These are phyloP conservation scores for Termitomyces sp. DNA, from an alignment of 768 basidiomycete genomes.

Conservation along the genomic window DNA sequence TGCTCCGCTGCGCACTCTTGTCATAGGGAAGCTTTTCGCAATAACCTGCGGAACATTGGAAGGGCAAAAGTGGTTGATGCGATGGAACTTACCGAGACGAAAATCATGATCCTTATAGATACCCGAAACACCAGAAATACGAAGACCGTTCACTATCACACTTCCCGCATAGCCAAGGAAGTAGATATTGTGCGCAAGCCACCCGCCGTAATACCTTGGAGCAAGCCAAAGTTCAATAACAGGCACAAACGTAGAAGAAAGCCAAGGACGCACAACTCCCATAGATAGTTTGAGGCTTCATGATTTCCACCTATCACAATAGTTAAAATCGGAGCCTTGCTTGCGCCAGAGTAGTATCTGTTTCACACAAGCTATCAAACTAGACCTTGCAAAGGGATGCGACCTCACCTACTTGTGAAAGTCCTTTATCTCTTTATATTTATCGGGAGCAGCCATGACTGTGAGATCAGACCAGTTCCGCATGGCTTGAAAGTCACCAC, in stretches of 20 bases:
- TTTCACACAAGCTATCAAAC: not conserved
- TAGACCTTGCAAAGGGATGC: not conserved
- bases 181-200: conserved; percentile 96
- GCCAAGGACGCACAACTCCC: conserved; percentile 71
- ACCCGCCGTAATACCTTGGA: conserved; percentile 87
- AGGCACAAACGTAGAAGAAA: not conserved
- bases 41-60: conserved; percentile 46
- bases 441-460: conserved; percentile 87
- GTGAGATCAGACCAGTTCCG: conserved; percentile 81
- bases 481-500: conserved; percentile 95
- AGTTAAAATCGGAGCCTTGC: conserved; percentile 80
- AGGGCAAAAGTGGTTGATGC: not conserved
- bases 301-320: conserved; percentile 97
- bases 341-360: conserved; percentile 86
- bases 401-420: conserved; percentile 65
- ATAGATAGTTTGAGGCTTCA: conserved; percentile 94
- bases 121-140: conserved; percentile 88
- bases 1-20: conserved; percentile 63
- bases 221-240: not conserved
- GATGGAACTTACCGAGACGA: conserved; percentile 43
- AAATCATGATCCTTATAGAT: conserved; percentile 85
- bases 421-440: conserved; percentile 79
- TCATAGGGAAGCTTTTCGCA: conserved; percentile 83
- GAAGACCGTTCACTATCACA: conserved; percentile 79
- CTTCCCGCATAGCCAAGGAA: conserved; percentile 91